Base-by-base conservation (phyloP, 2,329 filamentous ascomycete genomes). In the Coniochaeta sp. region DNA sequence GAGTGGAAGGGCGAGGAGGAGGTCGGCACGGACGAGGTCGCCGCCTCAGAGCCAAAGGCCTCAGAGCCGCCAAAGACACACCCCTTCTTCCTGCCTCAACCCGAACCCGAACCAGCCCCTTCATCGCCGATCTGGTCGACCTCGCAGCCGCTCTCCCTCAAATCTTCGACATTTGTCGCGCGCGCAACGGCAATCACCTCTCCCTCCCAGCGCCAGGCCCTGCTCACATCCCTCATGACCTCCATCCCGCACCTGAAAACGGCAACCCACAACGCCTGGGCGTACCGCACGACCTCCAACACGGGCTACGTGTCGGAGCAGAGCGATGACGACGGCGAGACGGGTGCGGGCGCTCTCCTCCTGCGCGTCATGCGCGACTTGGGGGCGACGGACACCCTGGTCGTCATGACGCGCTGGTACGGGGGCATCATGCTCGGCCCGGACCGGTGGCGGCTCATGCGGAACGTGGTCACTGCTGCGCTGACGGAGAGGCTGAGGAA, bases 371-470 rank as follows among this genome's bases (percentile, higher is more conserved):
- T 87, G 71, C 76, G 79, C 59, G 81, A 83, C 61, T 74, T 77
- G 6, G 73, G 79, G 56, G 71, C 80, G 5, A 75, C 77, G 14
- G 79, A 84, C 64, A 80, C 79, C 0, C 67, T 87, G 1, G 79
- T 87, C 16, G 81, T 88, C 7, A 76, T 87, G 65, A 83, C 81
- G 17, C 75, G 85, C 38, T 88, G 84, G 84, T 88, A 81, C 62
- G 84, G 85, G 22, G 85, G 85, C 8, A 73, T 83, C 11, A 79
- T 87, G 76, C 76, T 88, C 2, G 84, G 85, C 0, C 79, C 81
- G 0, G 84, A 87, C 66, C 77, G 85, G 19, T 88, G 83, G 83
- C 76, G 83, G 14, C 77, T 87, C 62, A 87, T 87, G 81, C 77
- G 81, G 3, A 79, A 81, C 62, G 82, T 81, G 47, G 77, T 83